A percentile compares a stretch with the other conserved stretches of the same genome.
phyloP scores from a whole-genome alignment of 225 moss, liverwort and hornwort species.

The Thuidium tamariscinum region DNA sequence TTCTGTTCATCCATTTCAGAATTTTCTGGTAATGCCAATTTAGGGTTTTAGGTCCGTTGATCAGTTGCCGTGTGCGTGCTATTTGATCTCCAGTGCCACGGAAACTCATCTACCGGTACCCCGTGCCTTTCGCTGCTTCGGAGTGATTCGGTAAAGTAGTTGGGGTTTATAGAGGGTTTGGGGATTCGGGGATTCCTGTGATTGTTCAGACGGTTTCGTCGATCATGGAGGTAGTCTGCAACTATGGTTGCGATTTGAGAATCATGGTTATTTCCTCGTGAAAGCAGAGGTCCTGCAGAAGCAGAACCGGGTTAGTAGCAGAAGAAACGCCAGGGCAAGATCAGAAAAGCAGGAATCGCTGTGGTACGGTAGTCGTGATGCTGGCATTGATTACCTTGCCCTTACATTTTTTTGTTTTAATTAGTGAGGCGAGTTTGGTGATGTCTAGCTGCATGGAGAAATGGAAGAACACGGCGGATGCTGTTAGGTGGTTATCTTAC shows the following conservation, averaged over 20 bases:
- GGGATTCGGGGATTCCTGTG: not conserved
- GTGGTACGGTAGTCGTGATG: not conserved
- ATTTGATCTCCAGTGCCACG: no score
- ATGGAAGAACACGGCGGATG: constrained; percentile 14
- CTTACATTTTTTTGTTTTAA: not conserved
- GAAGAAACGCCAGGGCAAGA: not conserved
- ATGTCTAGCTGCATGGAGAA: not conserved
- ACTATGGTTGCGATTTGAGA: constrained; percentile 38
- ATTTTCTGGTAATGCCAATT: not conserved
- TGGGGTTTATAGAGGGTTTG: not conserved
- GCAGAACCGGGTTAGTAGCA: constrained; percentile 13
- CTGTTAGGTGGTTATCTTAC: constrained; percentile 23
- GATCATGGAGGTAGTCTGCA: constrained; percentile 17
- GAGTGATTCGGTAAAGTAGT: not conserved
- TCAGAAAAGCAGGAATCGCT: not conserved
- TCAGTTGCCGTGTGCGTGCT: not conserved
- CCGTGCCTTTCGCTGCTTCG: not conserved
- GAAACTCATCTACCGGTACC: not conserved
- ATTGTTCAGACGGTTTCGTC: not conserved
- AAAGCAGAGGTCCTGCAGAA: constrained; percentile 52
- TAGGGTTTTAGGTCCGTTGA: no score
- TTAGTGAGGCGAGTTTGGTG: not conserved
- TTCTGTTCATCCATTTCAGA: not conserved
- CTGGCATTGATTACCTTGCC: not conserved
- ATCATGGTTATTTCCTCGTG: constrained; percentile 34